Percentiles rank a stretch among this genome's conserved stretches.
phyloP scores from a whole-genome alignment of 2,329 filamentous ascomycete genomes.

The Fusarium sp. region DNA sequence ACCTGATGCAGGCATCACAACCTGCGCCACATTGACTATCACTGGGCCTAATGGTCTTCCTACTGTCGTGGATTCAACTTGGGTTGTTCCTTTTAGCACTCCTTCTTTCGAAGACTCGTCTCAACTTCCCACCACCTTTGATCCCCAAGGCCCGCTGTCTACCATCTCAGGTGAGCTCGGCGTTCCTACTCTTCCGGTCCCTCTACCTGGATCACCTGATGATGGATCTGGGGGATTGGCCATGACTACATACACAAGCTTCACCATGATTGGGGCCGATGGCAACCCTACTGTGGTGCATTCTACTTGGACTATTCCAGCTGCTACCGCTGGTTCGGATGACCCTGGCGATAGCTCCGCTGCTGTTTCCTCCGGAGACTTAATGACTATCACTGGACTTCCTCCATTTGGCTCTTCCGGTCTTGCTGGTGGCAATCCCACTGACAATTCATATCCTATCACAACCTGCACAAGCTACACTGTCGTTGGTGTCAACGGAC shows the following conservation, averaged over 20 bases:
- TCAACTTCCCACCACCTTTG: slow-evolving; percentile 23
- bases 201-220: slow-evolving; percentile 25
- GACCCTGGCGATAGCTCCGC: slow-evolving; percentile 11
- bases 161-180: slow-evolving; percentile 33
- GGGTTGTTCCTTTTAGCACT: slow-evolving; percentile 45
- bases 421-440: neutral
- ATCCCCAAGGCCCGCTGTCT: slow-evolving; percentile 29
- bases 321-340: slow-evolving; percentile 13
- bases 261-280: slow-evolving; percentile 40
- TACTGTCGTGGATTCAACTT: slow-evolving; percentile 53
- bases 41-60: slow-evolving; percentile 51
- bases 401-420: slow-evolving; percentile 19
- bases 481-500: slow-evolving; percentile 43
- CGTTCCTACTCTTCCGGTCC: slow-evolving; percentile 24
- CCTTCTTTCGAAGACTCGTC: slow-evolving; percentile 28
- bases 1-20: slow-evolving; percentile 36
- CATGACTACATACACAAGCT: slow-evolving; percentile 39
- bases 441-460: slow-evolving; percentile 13
- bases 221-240: slow-evolving; percentile 25
- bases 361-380: slow-evolving; percentile 12
- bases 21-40: slow-evolving; percentile 48
- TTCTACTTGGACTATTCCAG: slow-evolving; percentile 37
- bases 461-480: slow-evolving; percentile 50
- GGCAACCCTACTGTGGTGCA: slow-evolving; percentile 40
- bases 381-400: slow-evolving; percentile 14